phyloP scores from a whole-genome alignment of 2,329 filamentous ascomycete genomes.

The Colletotrichum godetiae region DNA sequence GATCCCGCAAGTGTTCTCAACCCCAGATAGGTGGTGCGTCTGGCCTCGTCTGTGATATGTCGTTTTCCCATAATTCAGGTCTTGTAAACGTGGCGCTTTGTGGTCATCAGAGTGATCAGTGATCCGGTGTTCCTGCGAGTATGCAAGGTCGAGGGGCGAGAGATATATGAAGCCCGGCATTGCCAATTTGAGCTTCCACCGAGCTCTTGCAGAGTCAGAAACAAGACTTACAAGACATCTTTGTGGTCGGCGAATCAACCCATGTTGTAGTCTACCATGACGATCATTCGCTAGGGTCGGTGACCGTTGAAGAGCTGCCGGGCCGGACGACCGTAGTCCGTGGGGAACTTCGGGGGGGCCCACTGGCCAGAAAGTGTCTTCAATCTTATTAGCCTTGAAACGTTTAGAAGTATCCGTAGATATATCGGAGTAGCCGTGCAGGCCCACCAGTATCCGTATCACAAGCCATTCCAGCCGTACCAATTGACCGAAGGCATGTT shows the following conservation, averaged over 20 bases:
- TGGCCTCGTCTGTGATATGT: background rate
- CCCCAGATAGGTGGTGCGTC: background rate
- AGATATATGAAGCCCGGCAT: background rate
- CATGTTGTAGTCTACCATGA: background rate
- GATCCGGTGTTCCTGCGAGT: background rate
- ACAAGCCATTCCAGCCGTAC: conserved; percentile 11
- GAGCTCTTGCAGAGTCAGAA: background rate
- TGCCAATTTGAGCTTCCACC: background rate
- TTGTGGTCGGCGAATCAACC: background rate
- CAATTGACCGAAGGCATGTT: conserved; percentile 6
- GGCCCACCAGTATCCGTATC: conserved; percentile 5
- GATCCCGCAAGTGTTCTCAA: background rate
- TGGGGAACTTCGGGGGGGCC: conserved; percentile 13
- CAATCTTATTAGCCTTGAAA: background rate
- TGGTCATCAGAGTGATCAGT: background rate
- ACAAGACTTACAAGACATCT: background rate
- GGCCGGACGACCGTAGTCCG: conserved; percentile 14
- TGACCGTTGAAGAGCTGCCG: conserved; percentile 18
- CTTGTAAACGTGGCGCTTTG: background rate
- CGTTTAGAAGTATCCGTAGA: background rate
- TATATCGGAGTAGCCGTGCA: conserved; percentile 11
- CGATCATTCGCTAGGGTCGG: conserved; percentile 10
- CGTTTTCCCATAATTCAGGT: background rate
- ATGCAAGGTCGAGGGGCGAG: background rate
- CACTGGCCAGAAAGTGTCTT: conserved; percentile 7